Evolutionary conservation across 139 green algal genomes (phyloP).

Genomic region (Tetradesmus obliquus): DNA sequence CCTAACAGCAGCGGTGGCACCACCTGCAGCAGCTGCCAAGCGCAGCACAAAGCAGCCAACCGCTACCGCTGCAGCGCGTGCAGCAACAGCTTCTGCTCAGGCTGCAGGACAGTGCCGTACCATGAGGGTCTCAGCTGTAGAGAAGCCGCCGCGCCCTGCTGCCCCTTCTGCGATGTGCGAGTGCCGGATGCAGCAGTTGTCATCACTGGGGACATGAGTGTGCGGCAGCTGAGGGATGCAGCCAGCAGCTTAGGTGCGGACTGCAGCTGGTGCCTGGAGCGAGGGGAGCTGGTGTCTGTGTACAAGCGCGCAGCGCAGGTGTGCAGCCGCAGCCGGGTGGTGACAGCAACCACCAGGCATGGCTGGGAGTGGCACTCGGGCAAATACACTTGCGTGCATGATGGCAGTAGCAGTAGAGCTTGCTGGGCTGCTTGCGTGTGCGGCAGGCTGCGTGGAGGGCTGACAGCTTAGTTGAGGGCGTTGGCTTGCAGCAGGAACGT

Average conservation of each 20-base stretch:
- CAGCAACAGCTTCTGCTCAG: conserved; percentile 33
- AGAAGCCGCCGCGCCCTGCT: conserved; percentile 12
- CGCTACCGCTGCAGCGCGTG: conserved; percentile 24
- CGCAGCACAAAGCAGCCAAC: conserved; percentile 20
- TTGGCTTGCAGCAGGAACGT: no score
- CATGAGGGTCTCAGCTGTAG: conserved; percentile 29
- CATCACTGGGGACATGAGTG: background rate
- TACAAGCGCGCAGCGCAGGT: conserved; percentile 30
- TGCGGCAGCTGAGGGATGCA: background rate
- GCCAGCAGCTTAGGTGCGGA: background rate
- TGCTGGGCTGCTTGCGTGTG: background rate
- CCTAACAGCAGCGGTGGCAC: background rate
- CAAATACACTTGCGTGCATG: background rate
- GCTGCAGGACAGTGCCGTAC: background rate
- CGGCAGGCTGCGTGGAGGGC: background rate
- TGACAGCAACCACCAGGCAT: background rate
- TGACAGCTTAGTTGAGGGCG: no score
- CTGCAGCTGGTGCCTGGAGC: conserved; percentile 43
- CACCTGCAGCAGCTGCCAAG: conserved; percentile 5
- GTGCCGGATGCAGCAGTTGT: conserved; percentile 9
- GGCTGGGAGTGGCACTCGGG: background rate
- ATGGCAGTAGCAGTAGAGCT: background rate
- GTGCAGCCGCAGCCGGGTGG: background rate
- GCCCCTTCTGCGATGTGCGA: conserved; percentile 7
- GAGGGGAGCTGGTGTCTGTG: conserved; percentile 18